These are phyloP conservation scores for Cryoendolithus antarcticus DNA, from an alignment of 2,329 filamentous ascomycete species.

Conservation along the genomic window DNA sequence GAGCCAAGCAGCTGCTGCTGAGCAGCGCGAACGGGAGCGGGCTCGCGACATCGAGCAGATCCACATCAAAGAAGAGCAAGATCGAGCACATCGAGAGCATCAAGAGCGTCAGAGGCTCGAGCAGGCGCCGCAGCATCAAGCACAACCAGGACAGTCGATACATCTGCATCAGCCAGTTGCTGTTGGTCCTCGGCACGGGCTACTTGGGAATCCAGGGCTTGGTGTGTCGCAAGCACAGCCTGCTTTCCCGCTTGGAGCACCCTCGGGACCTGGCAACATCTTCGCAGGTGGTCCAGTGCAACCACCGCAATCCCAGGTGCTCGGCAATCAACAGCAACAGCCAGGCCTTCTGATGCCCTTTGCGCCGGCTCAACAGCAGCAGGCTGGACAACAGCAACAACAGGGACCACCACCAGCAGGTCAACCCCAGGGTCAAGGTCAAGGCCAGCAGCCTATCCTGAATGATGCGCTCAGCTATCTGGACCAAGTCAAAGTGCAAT, in stretches of 20 bases:
- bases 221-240: slow-evolving; percentile 30
- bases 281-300: slow-evolving; percentile 65
- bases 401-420: neutral
- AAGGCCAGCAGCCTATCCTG: slow-evolving; percentile 75
- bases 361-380: slow-evolving; percentile 18
- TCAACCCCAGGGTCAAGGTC: slow-evolving; percentile 40
- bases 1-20: slow-evolving; percentile 25
- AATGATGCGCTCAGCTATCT: slow-evolving; percentile 87
- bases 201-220: slow-evolving; percentile 51
- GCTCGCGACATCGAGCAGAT: slow-evolving; percentile 42
- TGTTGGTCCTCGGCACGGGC: slow-evolving; percentile 61
- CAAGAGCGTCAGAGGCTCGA: slow-evolving; percentile 56
- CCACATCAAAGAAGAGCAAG: slow-evolving; percentile 47
- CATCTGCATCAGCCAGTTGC: slow-evolving; percentile 92
- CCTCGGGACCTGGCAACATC: slow-evolving; percentile 48
- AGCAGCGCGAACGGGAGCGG: slow-evolving; percentile 27
- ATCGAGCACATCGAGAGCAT: slow-evolving; percentile 44
- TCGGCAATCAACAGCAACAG: slow-evolving; percentile 36
- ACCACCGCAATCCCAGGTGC: slow-evolving; percentile 38
- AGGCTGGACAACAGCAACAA: slow-evolving; percentile 8
- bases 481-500: slow-evolving; percentile 96
- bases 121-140: slow-evolving; percentile 67
- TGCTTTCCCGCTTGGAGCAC: slow-evolving; percentile 43
- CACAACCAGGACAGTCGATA: slow-evolving; percentile 59
- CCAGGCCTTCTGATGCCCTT: slow-evolving; percentile 33